Base-by-base conservation (phyloP, 2,329 filamentous ascomycete genomes). In the Hypocrella siamensis region DNA sequence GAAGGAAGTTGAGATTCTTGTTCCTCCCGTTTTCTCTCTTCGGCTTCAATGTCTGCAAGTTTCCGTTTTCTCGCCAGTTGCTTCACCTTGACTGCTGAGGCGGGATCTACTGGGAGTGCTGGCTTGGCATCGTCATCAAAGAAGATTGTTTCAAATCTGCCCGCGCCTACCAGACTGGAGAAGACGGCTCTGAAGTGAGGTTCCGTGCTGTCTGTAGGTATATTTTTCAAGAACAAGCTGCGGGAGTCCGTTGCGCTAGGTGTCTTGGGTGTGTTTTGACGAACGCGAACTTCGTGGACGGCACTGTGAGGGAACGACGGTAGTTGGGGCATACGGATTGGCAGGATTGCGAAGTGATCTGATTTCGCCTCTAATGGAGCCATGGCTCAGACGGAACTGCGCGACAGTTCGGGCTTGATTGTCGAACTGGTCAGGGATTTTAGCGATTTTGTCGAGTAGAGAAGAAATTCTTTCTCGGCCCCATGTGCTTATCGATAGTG, bases 141-240 rank as follows among this genome's bases (percentile, higher is more conserved):
- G 0, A 67, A 60, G 5, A 92, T 78, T 32, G 61, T 65, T 52
- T 93, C 83, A 30, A 96, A 79, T 29, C 79, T 68, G 3, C 80
- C 81, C 1, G 79, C 75, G 7, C 82, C 79, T 0, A 94, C 66
- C 12, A 92, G 69, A 1, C 67, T 62, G 1, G 71, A 60, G 43
- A 96, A 92, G 0, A 96, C 59, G 26, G 75, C 65, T 28, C 83
- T 75, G 26, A 96, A 65, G 45, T 86, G 81, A 1, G 63, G 53
- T 35, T 83, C 76, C 4, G 83, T 92, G 36, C 83, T 77, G 49
- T 94, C 86, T 39, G 79, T 65, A 6, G 90, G 90, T 1, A 92
- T 60, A 46, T 98, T 96, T 40, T 86, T 80, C n/a, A 93, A 51
- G 56, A 93, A 98, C 14, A 98, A 66, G 38, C 81, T 85, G 43